These are phyloP conservation scores for Schwanniomyces etchellsii DNA, from an alignment of 1,139 yeast species.

Conservation along the genomic window DNA sequence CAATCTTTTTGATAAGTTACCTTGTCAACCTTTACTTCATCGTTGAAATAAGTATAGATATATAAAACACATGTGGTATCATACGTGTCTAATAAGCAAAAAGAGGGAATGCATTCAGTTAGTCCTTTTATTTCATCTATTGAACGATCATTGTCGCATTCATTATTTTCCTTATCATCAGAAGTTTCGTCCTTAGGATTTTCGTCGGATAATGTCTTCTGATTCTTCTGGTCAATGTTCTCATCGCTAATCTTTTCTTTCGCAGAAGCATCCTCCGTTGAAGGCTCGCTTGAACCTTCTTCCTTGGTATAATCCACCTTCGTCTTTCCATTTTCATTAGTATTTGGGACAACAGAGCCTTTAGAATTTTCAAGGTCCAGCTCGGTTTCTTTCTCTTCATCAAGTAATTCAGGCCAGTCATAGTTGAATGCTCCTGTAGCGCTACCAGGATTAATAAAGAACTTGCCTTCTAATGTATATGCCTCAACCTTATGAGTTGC, in stretches of 20 bases:
- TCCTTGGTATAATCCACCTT: slow-evolving; percentile 8
- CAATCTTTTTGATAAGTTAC: slow-evolving; percentile 69
- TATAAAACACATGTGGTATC: slow-evolving; percentile 74
- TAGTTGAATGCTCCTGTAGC: slow-evolving; percentile 85
- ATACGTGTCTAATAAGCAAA: slow-evolving; percentile 80
- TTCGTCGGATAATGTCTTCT: slow-evolving; percentile 7
- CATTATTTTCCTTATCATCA: slow-evolving; percentile 7
- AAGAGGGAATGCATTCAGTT: slow-evolving; percentile 61
- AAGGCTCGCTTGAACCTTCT: slow-evolving; percentile 7
- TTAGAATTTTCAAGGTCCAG: slow-evolving; percentile 24
- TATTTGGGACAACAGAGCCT: slow-evolving; percentile 4
- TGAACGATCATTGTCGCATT: slow-evolving; percentile 5
- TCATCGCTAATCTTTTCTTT: slow-evolving; percentile 10
- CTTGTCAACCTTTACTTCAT: slow-evolving; percentile 89
- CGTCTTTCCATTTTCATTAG: slow-evolving; percentile 14
- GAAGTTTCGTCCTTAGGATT: slow-evolving; percentile 7
- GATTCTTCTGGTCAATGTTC: slow-evolving; percentile 7
- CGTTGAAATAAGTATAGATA: slow-evolving; percentile 75
- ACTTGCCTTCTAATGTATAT: slow-evolving; percentile 85
- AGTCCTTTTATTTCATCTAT: slow-evolving; percentile 11
- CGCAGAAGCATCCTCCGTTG: slow-evolving; percentile 12
- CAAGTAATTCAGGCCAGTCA: slow-evolving; percentile 34
- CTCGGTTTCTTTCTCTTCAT: slow-evolving; percentile 42
- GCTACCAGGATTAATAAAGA: slow-evolving; percentile 92
- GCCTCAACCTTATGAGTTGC: slow-evolving; percentile 93